These are phyloP conservation scores for Hordeum pubiflorum DNA, from an alignment of 202 grass and related monocot species.

Conservation along the genomic window DNA sequence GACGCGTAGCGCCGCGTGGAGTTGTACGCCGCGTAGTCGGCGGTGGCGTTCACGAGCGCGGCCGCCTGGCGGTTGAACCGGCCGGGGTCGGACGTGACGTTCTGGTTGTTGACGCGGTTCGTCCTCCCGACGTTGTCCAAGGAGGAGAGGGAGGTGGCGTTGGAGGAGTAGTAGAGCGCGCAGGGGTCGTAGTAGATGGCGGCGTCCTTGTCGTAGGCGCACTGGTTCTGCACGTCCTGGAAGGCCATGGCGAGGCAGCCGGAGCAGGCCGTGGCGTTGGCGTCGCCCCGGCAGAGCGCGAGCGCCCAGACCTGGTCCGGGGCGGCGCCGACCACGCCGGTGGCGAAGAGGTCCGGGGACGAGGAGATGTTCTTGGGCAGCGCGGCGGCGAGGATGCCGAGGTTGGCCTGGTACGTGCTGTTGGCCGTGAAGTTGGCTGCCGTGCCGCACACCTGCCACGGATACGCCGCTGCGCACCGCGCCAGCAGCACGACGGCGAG, in stretches of 20 bases:
- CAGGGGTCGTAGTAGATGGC: conserved; percentile 50
- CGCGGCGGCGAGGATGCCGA: conserved; percentile 13
- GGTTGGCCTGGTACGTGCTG: conserved; percentile 43
- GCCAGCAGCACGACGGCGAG: not conserved
- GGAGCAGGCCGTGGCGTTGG: conserved; percentile 19
- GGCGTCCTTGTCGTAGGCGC: conserved; percentile 28
- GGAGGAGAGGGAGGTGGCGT: conserved; percentile 28
- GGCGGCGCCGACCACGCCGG: conserved; percentile 14
- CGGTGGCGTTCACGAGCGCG: conserved; percentile 31
- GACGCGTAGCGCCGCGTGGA: not conserved
- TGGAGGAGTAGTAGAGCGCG: conserved; percentile 47
- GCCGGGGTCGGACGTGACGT: conserved; percentile 18
- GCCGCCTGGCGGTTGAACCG: conserved; percentile 20
- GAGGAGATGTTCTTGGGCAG: conserved; percentile 27
- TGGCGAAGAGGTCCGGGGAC: conserved; percentile 29
- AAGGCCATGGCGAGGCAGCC: conserved; percentile 34
- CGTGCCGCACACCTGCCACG: conserved; percentile 24
- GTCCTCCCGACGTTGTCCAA: not conserved
- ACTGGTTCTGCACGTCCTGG: conserved; percentile 22
- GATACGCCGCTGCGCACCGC: not conserved
- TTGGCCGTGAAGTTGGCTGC: conserved; percentile 33
- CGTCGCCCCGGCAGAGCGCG: conserved; percentile 50
- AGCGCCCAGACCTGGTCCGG: conserved; percentile 42
- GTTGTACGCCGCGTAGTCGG: conserved; percentile 11
- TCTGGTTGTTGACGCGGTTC: not conserved